Evolutionary conservation across 371 early-diverging fungal species (phyloP), one percentile per base, ranked within the genome.

Genomic region (Rhizomucor miehei): DNA sequence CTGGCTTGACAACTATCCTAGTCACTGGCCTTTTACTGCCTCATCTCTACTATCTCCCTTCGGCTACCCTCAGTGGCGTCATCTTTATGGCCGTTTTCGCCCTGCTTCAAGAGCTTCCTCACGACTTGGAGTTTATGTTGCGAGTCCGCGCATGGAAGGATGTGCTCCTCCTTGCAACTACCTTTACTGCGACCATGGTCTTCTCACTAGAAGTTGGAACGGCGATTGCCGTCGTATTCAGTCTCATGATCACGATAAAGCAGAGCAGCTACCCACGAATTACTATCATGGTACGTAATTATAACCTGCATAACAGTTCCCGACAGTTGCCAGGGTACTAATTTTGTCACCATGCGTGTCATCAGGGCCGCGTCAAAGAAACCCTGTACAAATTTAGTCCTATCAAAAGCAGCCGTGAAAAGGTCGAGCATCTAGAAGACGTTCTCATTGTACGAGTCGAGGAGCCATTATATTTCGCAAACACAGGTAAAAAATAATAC

Each of bases 381-480:
- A 50, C 58, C 13, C 45, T 44, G 23, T 36, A 48, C 53, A 54
- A 60, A 35, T 57, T 66, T 56, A 62, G 78, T 13, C 74, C 77
- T 40, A 74, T 78, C 60, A 71, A 70, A 54, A 73, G 81, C 38
- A 64, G 77, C 38, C 72, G 77, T 10, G 71, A 77, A 11, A 52
- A 59, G 16, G 63, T 69, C 14, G 70, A 69, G 34, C 85, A 86
- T 17, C 73, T 93, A 21, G 85, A 89, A 54, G 93, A 90, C 4
- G 80, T 83, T 16, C 65, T 94, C 35, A 80, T 96, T 44, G 85
- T 95, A 41, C 79, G 87, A 39, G 79, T 95, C 10, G 90, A 93
- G 53, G 96, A 96, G 46, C 85, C 87, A 1, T 67, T 96, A 34
- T 90, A 88, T 63, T 96, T 96, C 81, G 93, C 93, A 45, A 96